phyloP scores from a whole-genome alignment of 495 filamentous ascomycete genomes.

The Friedmanniomyces simplex region DNA sequence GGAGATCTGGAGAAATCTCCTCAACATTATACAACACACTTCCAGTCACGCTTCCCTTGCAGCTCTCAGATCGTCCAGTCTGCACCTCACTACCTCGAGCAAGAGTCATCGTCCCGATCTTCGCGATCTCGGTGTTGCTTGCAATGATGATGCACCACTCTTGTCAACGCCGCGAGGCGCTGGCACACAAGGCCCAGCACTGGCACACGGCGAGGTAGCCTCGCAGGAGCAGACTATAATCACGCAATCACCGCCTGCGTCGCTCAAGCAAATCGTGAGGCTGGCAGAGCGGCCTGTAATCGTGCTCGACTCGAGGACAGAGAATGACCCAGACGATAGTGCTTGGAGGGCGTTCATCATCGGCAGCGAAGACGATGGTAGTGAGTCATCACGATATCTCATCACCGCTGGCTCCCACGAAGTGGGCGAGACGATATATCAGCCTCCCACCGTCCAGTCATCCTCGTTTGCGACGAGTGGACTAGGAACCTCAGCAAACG shows the following conservation, averaged over 20 bases:
- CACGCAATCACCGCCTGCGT: conserved; percentile 6
- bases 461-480: conserved; percentile 1
- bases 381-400: neutral
- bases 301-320: neutral
- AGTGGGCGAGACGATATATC: neutral
- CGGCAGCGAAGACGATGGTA: conserved; percentile 6
- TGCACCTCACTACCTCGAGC: conserved; percentile 3
- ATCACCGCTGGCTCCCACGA: neutral
- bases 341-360: conserved; percentile 13
- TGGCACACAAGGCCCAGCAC: neutral
- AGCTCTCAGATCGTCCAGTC: conserved; percentile 10
- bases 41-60: conserved; percentile 13
- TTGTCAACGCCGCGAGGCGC: neutral
- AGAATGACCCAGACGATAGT: conserved; percentile 3
- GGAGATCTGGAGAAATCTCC: conserved; percentile 3
- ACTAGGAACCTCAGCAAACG: conserved; percentile 10
- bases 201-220: neutral
- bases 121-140: neutral
- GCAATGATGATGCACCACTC: neutral
- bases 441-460: neutral
- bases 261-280: neutral
- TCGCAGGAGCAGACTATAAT: neutral
- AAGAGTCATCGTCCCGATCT: neutral
- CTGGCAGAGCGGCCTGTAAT: conserved; percentile 2
- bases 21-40: neutral